These are phyloP conservation scores for Macrolepiota albuminosa DNA, from an alignment of 768 basidiomycete genomes.

Conservation along the genomic window DNA sequence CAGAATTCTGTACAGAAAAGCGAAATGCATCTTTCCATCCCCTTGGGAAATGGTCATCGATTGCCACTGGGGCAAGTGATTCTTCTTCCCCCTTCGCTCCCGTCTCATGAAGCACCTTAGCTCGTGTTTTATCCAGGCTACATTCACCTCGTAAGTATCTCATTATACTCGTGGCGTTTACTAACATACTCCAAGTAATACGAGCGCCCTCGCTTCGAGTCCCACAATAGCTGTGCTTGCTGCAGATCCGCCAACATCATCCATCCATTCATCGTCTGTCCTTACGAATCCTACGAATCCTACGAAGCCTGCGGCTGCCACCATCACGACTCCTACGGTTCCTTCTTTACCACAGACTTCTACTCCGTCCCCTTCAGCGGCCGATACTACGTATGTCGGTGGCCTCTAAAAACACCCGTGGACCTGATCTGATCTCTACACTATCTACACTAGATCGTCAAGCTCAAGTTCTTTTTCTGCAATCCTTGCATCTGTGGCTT, in stretches of 20 bases:
- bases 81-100: background rate
- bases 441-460: background rate
- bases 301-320: background rate
- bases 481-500: background rate
- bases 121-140: constrained; percentile 5
- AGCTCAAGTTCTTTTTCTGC: background rate
- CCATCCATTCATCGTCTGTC: background rate
- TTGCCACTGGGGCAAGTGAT: background rate
- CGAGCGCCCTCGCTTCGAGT: background rate
- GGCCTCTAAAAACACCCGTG: too few species aligned
- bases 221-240: background rate
- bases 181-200: background rate
- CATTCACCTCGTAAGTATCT: constrained; percentile 2
- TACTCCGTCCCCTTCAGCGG: background rate
- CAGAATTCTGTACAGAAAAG: background rate
- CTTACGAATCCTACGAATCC: background rate
- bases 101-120: background rate
- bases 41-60: background rate
- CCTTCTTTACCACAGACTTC: background rate
- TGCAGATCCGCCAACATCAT: background rate
- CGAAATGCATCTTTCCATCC: background rate
- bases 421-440: background rate
- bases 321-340: background rate
- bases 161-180: background rate
- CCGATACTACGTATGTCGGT: background rate